A percentile compares a stretch with the other conserved stretches of the same genome.
These are phyloP conservation scores for Umbilicaria muhlenbergii DNA, from an alignment of 495 filamentous ascomycete genomes.

Conservation along the genomic window DNA sequence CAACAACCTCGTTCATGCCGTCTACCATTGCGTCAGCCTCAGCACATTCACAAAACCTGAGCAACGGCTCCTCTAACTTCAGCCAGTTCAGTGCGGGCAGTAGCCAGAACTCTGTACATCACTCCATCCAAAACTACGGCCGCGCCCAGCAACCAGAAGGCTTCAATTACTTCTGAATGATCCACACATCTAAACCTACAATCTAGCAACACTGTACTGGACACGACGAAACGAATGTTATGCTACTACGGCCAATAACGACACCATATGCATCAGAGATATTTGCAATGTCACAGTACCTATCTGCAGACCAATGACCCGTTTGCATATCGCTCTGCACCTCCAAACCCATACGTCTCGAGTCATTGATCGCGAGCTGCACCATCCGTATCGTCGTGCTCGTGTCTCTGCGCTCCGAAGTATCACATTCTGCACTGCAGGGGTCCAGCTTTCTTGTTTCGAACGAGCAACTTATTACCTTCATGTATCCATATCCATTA, in stretches of 20 bases:
- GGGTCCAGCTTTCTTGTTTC: too few species aligned
- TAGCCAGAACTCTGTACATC: slow-evolving; percentile 9
- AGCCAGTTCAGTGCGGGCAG: slow-evolving; percentile 6
- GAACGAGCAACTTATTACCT: too few species aligned
- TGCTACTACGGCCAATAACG: neutral
- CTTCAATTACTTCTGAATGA: slow-evolving; percentile 5
- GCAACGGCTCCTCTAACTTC: slow-evolving; percentile 8
- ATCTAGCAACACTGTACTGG: slow-evolving; percentile 5
- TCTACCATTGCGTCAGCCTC: slow-evolving; percentile 1
- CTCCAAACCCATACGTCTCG: too few species aligned
- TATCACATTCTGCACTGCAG: too few species aligned
- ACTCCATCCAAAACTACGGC: slow-evolving; percentile 9
- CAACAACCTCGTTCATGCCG: neutral
- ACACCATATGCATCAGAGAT: too few species aligned
- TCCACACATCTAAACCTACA: neutral
- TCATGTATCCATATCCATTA: too few species aligned
- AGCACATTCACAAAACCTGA: slow-evolving; percentile 9
- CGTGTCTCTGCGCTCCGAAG: too few species aligned
- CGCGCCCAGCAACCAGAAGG: slow-evolving; percentile 13
- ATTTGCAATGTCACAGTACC: too few species aligned
- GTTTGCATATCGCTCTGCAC: too few species aligned
- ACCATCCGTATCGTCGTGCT: too few species aligned
- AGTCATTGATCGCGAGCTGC: too few species aligned
- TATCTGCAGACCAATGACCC: too few species aligned
- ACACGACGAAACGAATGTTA: slow-evolving; percentile 8